Percentiles rank a stretch among this genome's conserved stretches.
phyloP scores from a whole-genome alignment of 2,329 filamentous ascomycete genomes.

The Paramyrothecium roridum region DNA sequence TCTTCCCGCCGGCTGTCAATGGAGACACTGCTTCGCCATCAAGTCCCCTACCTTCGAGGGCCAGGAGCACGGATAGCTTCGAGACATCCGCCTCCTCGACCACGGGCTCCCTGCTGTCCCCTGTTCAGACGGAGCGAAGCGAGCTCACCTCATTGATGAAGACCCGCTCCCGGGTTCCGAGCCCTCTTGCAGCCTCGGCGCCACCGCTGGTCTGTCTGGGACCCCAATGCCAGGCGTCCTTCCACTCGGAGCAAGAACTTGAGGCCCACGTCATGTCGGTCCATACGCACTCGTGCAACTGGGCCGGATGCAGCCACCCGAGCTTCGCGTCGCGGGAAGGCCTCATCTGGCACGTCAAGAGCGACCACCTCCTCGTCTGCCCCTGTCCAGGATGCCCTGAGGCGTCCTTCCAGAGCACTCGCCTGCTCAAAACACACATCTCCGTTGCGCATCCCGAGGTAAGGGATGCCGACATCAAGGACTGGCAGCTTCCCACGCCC shows the following conservation, averaged over 20 bases:
- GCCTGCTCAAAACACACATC: slow-evolving; percentile 34
- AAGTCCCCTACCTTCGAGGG: slow-evolving; percentile 4
- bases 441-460: slow-evolving; percentile 27
- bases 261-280: slow-evolving; percentile 18
- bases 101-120: slow-evolving; percentile 23
- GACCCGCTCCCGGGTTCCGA: slow-evolving; percentile 16
- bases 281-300: slow-evolving; percentile 34
- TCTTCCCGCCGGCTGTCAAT: background rate
- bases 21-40: background rate
- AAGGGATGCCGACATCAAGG: slow-evolving; percentile 12
- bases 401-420: slow-evolving; percentile 26
- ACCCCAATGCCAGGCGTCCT: slow-evolving; percentile 20
- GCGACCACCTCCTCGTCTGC: slow-evolving; percentile 39
- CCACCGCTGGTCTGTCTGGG: slow-evolving; percentile 19
- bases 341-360: slow-evolving; percentile 40
- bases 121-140: slow-evolving; percentile 22
- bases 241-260: slow-evolving; percentile 18
- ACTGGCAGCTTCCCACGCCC: slow-evolving; percentile 22
- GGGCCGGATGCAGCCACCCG: slow-evolving; percentile 31
- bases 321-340: slow-evolving; percentile 33
- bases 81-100: slow-evolving; percentile 23
- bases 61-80: slow-evolving; percentile 20
- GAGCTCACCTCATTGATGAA: slow-evolving; percentile 9
- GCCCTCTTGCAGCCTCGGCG: slow-evolving; percentile 15
- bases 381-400: slow-evolving; percentile 35